Conservation (phyloP, 768 basidiomycete genomes). For the Lactarius deliciosus region DNA sequence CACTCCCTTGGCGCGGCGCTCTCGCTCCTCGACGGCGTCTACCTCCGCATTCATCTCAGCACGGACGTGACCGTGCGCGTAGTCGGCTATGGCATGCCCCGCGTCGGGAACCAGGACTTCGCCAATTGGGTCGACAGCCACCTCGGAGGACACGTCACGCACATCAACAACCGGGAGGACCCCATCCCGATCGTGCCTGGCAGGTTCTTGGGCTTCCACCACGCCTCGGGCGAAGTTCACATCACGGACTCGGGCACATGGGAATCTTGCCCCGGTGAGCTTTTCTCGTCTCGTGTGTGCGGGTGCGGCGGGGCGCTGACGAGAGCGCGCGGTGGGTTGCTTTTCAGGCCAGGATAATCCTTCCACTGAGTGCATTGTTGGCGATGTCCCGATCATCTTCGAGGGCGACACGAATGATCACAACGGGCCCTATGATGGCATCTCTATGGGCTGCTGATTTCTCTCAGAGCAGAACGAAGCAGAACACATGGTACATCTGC, state of each 20-base stretch:
- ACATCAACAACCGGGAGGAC: constrained; percentile 53
- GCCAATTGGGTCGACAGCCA: constrained; percentile 21
- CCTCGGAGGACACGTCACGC: constrained; percentile 49
- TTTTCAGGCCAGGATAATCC: constrained; percentile 58
- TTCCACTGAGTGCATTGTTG: constrained; percentile 49
- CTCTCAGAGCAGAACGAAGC: too few relatives aligned
- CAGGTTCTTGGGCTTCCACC: constrained; percentile 45
- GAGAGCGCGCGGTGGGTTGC: not conserved
- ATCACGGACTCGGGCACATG: constrained; percentile 47
- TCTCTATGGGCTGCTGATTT: too few relatives aligned
- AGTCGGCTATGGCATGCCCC: constrained; percentile 4
- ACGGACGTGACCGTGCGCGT: not conserved
- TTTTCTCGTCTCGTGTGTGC: not conserved
- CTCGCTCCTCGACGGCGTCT: constrained; percentile 1
- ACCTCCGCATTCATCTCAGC: not conserved
- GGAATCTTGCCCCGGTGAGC: constrained; percentile 32
- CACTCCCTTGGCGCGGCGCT: constrained; percentile 17
- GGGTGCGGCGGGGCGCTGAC: not conserved
- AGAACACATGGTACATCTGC: too few relatives aligned
- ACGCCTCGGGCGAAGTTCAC: constrained; percentile 42
- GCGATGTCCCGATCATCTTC: constrained; percentile 53
- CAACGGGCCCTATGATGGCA: constrained; percentile 24
- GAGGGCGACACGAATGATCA: constrained; percentile 35
- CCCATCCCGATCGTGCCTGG: constrained; percentile 40
- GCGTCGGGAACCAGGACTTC: constrained; percentile 7